Evolutionary conservation across 805 yeast species (phyloP).

Genomic region (Cyberlindnera mississippiensis): DNA sequence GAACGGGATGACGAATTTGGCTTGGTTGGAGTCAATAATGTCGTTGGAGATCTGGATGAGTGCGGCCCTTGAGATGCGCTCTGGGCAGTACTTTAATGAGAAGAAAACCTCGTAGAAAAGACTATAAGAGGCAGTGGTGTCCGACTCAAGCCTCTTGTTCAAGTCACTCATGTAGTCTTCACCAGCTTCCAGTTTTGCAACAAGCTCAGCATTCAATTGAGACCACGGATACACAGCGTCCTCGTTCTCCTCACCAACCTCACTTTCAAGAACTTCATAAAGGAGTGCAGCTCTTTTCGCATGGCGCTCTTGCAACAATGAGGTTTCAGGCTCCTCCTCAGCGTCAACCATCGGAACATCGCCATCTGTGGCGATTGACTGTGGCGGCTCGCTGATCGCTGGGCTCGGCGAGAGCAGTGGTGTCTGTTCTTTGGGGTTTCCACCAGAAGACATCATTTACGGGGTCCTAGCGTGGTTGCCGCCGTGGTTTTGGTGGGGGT

Average conservation of each 20-base stretch:
- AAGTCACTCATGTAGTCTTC: not conserved
- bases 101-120: slow-evolving; percentile 24
- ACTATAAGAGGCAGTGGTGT: slow-evolving; percentile 6
- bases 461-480: no score
- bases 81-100: slow-evolving; percentile 17
- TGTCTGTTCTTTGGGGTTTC: not conserved
- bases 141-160: slow-evolving; percentile 2
- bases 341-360: slow-evolving; percentile 13
- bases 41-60: slow-evolving; percentile 2
- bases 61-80: slow-evolving; percentile 8
- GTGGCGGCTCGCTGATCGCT: not conserved
- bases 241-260: slow-evolving; percentile 1
- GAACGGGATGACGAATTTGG: slow-evolving; percentile 25
- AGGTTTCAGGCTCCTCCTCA: not conserved
- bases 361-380: not conserved
- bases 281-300: slow-evolving; percentile 4
- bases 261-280: not conserved
- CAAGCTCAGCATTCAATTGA: slow-evolving; percentile 1
- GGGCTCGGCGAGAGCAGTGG: not conserved
- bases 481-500: no score
- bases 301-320: not conserved
- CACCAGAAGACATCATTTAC: no score
- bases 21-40: slow-evolving; percentile 19
- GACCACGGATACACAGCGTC: slow-evolving; percentile 3
- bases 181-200: not conserved